Evolutionary conservation across 768 basidiomycete genomes (phyloP).

Genomic region (Rhizopogon vinicolor): DNA sequence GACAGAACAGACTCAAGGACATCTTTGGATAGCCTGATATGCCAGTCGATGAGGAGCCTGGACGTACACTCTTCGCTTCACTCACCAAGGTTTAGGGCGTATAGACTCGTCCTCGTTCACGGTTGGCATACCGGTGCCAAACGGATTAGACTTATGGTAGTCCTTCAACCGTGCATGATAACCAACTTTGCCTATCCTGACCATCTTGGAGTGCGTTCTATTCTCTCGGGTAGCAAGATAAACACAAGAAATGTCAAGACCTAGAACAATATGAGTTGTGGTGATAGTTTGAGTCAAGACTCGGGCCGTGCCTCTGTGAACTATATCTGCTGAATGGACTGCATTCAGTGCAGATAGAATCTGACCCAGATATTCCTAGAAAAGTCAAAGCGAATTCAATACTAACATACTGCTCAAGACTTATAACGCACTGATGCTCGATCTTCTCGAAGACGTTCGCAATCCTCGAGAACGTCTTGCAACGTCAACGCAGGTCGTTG

Average conservation of each 20-base stretch:
- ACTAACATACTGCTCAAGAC: neutral
- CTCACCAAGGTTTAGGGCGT: conserved; percentile 28
- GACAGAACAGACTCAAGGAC: conserved; percentile 72
- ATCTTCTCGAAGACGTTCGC: conserved; percentile 67
- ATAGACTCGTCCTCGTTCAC: conserved; percentile 15
- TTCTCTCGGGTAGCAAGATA: conserved; percentile 53
- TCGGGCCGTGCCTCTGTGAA: conserved; percentile 58
- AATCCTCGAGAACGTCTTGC: conserved; percentile 73
- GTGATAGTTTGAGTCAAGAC: neutral
- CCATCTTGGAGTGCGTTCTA: conserved; percentile 50
- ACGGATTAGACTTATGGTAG: conserved; percentile 80
- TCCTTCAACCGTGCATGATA: conserved; percentile 75
- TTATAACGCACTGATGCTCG: conserved; percentile 51
- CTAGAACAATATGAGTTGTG: conserved; percentile 26
- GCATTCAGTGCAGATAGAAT: conserved; percentile 66
- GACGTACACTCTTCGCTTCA: neutral
- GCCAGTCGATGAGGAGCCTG: neutral
- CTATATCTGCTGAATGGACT: conserved; percentile 57
- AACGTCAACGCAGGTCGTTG: conserved; percentile 62
- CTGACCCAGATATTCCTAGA: conserved; percentile 71
- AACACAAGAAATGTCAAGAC: conserved; percentile 54
- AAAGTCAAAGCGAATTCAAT: neutral
- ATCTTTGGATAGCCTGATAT: conserved; percentile 67
- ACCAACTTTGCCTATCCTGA: conserved; percentile 71
- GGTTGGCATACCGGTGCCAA: conserved; percentile 32